Evolutionary conservation across 192 early-diverging fungal genomes (phyloP).

Genomic region (Polychytrium aggregatum): DNA sequence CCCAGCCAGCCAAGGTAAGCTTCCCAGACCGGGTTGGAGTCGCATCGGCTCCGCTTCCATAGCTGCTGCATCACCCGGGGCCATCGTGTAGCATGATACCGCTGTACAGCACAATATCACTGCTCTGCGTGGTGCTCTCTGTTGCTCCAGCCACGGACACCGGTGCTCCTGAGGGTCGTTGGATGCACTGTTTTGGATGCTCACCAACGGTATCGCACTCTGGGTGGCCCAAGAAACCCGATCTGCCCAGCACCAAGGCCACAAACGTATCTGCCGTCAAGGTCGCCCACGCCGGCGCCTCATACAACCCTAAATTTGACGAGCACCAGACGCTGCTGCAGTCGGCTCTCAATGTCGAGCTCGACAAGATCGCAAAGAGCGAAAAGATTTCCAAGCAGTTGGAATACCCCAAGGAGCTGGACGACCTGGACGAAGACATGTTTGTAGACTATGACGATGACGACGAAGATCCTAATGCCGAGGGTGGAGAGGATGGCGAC

Average conservation of each 20-base stretch:
- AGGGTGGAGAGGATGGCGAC: conserved; percentile 19
- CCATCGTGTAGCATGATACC: too few species aligned
- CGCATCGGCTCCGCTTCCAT: too few species aligned
- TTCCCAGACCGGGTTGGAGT: too few species aligned
- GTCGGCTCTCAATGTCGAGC: conserved; percentile 33
- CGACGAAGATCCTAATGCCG: conserved; percentile 7
- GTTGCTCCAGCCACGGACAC: too few species aligned
- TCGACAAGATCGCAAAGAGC: conserved; percentile 16
- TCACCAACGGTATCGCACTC: neutral
- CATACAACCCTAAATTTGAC: conserved; percentile 76
- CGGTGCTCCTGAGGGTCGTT: too few species aligned
- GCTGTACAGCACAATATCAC: too few species aligned
- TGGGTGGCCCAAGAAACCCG: conserved; percentile 27
- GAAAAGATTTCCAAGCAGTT: conserved; percentile 21
- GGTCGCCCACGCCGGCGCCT: conserved; percentile 71
- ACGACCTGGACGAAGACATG: conserved; percentile 31
- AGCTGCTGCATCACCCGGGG: too few species aligned
- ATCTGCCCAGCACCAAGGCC: conserved; percentile 15
- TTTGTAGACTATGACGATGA: conserved; percentile 26
- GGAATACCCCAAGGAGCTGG: conserved; percentile 35
- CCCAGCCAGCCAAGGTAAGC: too few species aligned
- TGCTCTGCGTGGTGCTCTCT: too few species aligned
- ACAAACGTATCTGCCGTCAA: conserved; percentile 52
- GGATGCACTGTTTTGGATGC: too few species aligned
- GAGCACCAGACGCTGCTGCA: conserved; percentile 57